Percentiles rank a stretch among this genome's conserved stretches.
Evolutionary conservation across 768 basidiomycete genomes (phyloP).

Genomic region (Bullera alba): DNA sequence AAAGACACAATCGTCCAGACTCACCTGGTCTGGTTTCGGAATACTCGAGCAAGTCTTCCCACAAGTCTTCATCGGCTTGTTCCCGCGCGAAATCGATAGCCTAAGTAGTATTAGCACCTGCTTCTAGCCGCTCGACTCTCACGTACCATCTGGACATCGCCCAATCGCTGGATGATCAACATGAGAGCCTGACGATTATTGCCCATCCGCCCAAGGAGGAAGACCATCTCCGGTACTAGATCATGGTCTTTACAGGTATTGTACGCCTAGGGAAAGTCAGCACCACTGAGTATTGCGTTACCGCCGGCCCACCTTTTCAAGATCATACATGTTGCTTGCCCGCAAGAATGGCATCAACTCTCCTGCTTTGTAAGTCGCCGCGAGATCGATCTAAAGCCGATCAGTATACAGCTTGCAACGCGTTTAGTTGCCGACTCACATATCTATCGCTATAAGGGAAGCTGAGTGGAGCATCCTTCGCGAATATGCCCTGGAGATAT

Average conservation of each 20-base stretch:
- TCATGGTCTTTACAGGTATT: conserved; percentile 74
- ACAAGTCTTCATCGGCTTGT: conserved; percentile 91
- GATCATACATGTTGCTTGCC: conserved; percentile 81
- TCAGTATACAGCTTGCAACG: neutral
- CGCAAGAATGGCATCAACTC: conserved; percentile 85
- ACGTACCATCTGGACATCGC: conserved; percentile 83
- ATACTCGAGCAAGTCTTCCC: conserved; percentile 91
- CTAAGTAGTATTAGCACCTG: conserved; percentile 48
- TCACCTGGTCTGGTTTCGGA: conserved; percentile 90
- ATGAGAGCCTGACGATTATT: conserved; percentile 91
- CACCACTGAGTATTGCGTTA: neutral
- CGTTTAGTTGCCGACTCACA: conserved; percentile 47
- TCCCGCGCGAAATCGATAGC: conserved; percentile 98
- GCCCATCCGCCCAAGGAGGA: conserved; percentile 92
- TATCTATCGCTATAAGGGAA: conserved; percentile 78
- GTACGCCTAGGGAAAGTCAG: conserved; percentile 64
- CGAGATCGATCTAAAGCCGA: conserved; percentile 66
- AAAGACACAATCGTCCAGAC: conserved; percentile 43
- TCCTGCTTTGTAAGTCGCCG: conserved; percentile 74
- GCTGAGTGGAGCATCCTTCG: conserved; percentile 73
- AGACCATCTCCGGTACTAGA: conserved; percentile 93
- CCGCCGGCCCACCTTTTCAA: conserved; percentile 59
- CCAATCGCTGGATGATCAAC: conserved; percentile 89
- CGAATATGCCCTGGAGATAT: conserved; percentile 83
- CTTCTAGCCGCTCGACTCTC: conserved; percentile 26